Percentiles rank a stretch among this genome's conserved stretches.
phyloP scores from a whole-genome alignment of 768 basidiomycete species.

The Boletus huronensis region DNA sequence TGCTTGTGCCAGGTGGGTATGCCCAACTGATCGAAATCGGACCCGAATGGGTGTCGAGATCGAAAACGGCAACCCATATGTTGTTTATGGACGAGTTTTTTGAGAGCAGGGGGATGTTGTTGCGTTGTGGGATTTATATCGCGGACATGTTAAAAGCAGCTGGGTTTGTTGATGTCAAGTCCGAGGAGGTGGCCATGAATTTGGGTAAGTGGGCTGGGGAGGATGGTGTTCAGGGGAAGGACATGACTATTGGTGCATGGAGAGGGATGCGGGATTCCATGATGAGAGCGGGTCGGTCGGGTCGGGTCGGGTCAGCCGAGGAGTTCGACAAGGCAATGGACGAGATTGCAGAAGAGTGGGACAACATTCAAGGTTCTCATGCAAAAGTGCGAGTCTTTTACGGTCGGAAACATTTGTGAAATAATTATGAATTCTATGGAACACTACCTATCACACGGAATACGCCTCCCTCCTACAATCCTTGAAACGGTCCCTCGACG shows the following conservation, averaged over 20 bases:
- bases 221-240: conserved; percentile 18
- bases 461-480: conserved; percentile 25
- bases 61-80: conserved; percentile 6
- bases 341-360: conserved; percentile 27
- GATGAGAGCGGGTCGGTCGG: conserved; percentile 16
- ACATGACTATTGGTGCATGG: conserved; percentile 17
- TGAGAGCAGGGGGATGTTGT: conserved; percentile 4
- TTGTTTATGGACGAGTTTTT: conserved; percentile 15
- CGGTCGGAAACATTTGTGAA: conserved; percentile 16
- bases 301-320: conserved; percentile 14
- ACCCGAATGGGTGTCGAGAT: conserved; percentile 14
- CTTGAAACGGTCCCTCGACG: conserved; percentile 54
- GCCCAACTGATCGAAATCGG: conserved; percentile 32
- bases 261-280: conserved; percentile 22
- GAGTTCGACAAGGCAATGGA: conserved; percentile 20
- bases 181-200: conserved; percentile 16
- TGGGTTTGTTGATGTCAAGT: conserved; percentile 18
- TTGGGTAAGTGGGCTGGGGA: conserved; percentile 27
- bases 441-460: not conserved
- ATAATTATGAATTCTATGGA: not conserved
- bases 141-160: conserved; percentile 19
- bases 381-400: conserved; percentile 3
- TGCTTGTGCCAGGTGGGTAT: conserved; percentile 33
- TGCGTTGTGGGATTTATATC: conserved; percentile 9
- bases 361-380: conserved; percentile 15